A percentile compares a stretch with the other conserved stretches of the same genome.
phyloP scores from a whole-genome alignment of 768 basidiomycete genomes.

The Phylloporus sp. region DNA sequence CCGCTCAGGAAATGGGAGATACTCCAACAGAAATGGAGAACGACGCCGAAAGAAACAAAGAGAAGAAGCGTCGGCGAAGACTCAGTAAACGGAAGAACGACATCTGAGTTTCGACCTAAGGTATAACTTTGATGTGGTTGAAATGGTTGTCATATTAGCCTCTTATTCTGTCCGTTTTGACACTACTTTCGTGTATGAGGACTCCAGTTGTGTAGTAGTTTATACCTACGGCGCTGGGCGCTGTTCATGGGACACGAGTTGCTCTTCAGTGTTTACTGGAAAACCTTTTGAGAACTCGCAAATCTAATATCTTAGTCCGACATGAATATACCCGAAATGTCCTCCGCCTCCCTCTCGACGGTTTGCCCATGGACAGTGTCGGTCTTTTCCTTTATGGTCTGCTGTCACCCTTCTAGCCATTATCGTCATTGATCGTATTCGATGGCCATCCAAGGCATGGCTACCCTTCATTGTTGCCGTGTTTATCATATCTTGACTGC shows the following conservation, averaged over 20 bases:
- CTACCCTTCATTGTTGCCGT: not conserved
- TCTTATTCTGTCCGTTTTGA: slow-evolving; percentile 7
- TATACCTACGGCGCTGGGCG: slow-evolving; percentile 16
- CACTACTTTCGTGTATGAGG: slow-evolving; percentile 1
- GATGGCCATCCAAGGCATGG: slow-evolving; percentile 27
- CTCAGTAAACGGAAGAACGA: slow-evolving; percentile 33
- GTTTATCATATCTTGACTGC: not conserved
- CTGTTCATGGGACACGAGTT: too few species aligned
- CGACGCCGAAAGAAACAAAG: slow-evolving; percentile 18
- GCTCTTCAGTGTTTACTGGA: too few species aligned
- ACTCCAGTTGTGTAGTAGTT: slow-evolving; percentile 9
- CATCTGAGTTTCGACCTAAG: slow-evolving; percentile 16
- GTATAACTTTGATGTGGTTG: slow-evolving; percentile 13
- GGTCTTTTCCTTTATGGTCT: slow-evolving; percentile 20
- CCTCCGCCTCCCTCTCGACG: slow-evolving; percentile 22
- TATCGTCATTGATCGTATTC: slow-evolving; percentile 16
- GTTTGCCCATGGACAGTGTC: slow-evolving; percentile 25
- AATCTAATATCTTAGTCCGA: too few species aligned
- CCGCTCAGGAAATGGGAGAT: slow-evolving; percentile 7
- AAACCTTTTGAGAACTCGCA: too few species aligned
- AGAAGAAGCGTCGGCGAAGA: slow-evolving; percentile 29
- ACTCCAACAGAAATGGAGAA: slow-evolving; percentile 9
- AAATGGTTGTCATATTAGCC: slow-evolving; percentile 23
- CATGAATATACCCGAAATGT: slow-evolving; percentile 26
- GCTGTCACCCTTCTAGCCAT: slow-evolving; percentile 12